These are phyloP conservation scores for Lablab purpureus DNA, from an alignment of 306 rosid genomes.

Conservation along the genomic window DNA sequence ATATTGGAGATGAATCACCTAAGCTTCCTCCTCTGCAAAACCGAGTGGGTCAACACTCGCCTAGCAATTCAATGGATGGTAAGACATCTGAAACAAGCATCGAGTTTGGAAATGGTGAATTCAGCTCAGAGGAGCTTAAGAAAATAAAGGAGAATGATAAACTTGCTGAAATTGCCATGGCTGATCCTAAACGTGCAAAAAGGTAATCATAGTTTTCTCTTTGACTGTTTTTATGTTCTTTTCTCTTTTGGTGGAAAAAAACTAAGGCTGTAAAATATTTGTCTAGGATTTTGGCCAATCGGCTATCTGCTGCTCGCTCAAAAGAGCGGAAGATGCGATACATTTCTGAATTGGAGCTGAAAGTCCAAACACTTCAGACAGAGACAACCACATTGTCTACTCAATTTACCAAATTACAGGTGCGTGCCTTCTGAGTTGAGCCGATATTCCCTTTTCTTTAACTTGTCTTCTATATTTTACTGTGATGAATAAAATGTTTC, in stretches of 20 bases:
- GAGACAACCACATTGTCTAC: constrained; percentile 85
- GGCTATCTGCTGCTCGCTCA: constrained; percentile 93
- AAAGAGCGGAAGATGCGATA: constrained; percentile 79
- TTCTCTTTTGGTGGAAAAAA: background rate
- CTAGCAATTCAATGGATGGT: constrained; percentile 60
- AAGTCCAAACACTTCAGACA: constrained; percentile 91
- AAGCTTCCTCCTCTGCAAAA: constrained; percentile 60
- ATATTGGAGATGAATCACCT: constrained; percentile 60
- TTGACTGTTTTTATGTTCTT: background rate
- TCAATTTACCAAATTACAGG: constrained; percentile 78
- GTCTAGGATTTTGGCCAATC: constrained; percentile 89
- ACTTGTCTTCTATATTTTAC: background rate
- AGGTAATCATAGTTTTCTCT: constrained; percentile 53
- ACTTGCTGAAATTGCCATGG: constrained; percentile 76
- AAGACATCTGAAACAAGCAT: constrained; percentile 51
- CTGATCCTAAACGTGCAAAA: constrained; percentile 95
- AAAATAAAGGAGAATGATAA: constrained; percentile 81
- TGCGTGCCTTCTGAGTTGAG: constrained; percentile 46
- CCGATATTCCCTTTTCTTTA: constrained; percentile 27
- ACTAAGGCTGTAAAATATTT: constrained; percentile 21
- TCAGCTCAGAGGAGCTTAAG: constrained; percentile 69
- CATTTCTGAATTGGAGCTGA: constrained; percentile 86
- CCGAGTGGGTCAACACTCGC: constrained; percentile 59
- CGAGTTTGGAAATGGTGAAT: constrained; percentile 74
- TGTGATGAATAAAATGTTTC: constrained; percentile 28